phyloP scores from a whole-genome alignment of 257 asterid genomes.

The Jacaranda mimosifolia region DNA sequence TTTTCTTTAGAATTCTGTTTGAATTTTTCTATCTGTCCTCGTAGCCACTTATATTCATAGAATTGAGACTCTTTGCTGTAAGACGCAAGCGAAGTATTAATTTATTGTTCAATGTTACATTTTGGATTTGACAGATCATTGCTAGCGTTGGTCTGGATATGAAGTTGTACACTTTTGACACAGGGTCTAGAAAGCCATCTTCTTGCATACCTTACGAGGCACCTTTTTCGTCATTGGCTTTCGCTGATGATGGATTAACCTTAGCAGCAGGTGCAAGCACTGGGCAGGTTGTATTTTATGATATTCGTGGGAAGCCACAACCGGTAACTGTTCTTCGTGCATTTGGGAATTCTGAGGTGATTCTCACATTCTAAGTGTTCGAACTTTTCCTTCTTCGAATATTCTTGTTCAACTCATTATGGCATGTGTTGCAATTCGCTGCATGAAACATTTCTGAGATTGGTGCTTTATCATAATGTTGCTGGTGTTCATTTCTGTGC shows the following conservation, averaged over 20 bases:
- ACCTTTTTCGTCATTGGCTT: conserved; percentile 92
- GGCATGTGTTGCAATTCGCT: conserved; percentile 15
- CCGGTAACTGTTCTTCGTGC: conserved; percentile 93
- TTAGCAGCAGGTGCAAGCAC: conserved; percentile 97
- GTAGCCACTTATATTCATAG: conserved; percentile 18
- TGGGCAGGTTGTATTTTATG: conserved; percentile 90
- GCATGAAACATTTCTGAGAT: conserved; percentile 3
- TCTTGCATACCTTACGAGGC: conserved; percentile 89
- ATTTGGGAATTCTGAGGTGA: conserved; percentile 86
- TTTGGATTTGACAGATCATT: conserved; percentile 69
- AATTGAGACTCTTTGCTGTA: conserved; percentile 28
- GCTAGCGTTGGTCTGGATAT: conserved; percentile 98
- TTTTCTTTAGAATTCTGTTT: conserved; percentile 37
- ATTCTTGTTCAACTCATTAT: conserved; percentile 27
- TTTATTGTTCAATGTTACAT: conserved; percentile 14
- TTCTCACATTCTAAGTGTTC: conserved; percentile 36
- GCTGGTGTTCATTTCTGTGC: not conserved
- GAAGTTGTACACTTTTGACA: conserved; percentile 90
- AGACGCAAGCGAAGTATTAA: conserved; percentile 15
- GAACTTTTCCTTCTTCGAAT: conserved; percentile 32
- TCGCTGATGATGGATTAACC: conserved; percentile 90
- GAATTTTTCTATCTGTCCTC: conserved; percentile 3
- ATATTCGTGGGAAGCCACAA: conserved; percentile 93
- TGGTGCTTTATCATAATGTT: not conserved
- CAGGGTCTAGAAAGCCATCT: conserved; percentile 85